A percentile compares a stretch with the other conserved stretches of the same genome.
Evolutionary conservation across 306 rosid species (phyloP).

Genomic region (Ziziphus jujuba): DNA sequence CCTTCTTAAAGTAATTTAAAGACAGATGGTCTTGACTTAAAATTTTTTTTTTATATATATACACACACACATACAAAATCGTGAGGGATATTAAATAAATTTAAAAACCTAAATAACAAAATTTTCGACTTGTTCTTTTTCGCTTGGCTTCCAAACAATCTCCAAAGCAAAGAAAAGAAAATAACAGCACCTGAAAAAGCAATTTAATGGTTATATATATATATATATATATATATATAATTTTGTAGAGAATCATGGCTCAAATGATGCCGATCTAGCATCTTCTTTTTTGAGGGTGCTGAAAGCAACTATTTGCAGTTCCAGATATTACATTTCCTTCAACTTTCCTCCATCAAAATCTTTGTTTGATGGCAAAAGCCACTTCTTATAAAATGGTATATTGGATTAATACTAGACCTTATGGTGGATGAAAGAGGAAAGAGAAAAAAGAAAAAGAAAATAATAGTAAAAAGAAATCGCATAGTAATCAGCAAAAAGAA

Average conservation of each 20-base stretch:
- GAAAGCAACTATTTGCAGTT: too few relatives aligned
- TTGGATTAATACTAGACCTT: background rate
- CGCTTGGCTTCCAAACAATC: too few relatives aligned
- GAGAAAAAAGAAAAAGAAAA: background rate
- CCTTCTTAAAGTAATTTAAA: too few relatives aligned
- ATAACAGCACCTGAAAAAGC: background rate
- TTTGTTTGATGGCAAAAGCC: background rate
- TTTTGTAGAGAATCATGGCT: background rate
- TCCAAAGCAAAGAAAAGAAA: background rate
- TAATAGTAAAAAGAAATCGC: background rate
- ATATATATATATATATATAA: background rate
- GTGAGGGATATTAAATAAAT: too few relatives aligned
- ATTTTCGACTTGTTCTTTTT: too few relatives aligned
- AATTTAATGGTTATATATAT: background rate
- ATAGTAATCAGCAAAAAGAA: too few relatives aligned
- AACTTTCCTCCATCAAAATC: background rate
- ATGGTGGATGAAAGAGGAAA: background rate
- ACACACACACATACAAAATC: too few relatives aligned
- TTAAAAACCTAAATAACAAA: too few relatives aligned
- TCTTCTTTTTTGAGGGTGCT: background rate
- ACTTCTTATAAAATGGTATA: background rate
- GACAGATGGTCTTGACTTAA: too few relatives aligned
- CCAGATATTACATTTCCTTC: background rate
- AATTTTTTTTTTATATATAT: too few relatives aligned
- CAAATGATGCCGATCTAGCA: constrained; percentile 4